Evolutionary conservation across 2,329 filamentous ascomycete species (phyloP), one percentile per base, ranked within the genome.

Genomic region (Purpureocillium takamizusanense): DNA sequence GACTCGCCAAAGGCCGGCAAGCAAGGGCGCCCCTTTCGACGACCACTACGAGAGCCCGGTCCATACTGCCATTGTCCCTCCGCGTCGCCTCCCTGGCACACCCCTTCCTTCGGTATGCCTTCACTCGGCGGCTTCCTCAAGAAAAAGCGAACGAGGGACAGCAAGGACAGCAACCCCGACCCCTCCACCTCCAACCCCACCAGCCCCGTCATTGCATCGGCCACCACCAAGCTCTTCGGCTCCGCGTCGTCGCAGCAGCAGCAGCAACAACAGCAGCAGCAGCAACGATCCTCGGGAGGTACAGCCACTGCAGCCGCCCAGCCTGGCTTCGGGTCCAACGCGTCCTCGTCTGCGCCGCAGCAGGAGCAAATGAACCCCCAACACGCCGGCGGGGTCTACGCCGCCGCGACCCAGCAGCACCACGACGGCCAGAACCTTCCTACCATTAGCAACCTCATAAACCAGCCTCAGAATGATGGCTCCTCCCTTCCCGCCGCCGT

Each of bases 111-210:
- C 14, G 61, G 56, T 57, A 97, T 98, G 92, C 92, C 89, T 81
- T 86, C 78, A 65, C 78, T 95, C 72, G 87, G 86, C 72, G 85
- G 87, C 65, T 88, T 95, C 61, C 79, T 97, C 61, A 95, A 95
- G 78, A 97, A 95, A 78, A 95, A 94, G 77, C 83, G 88, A 78
- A 94, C 88, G 69, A 94, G 88, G 28, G 28, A 30, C 28, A 30
- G 28, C 28, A 30, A 25, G 78, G 88, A 95, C 71, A 84, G 80
- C 59, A 77, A 81, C 59, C 72, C 77, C 60, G 80, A 86, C 60
- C 74, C 74, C 52, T 78, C 80, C 56, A 72, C 79, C 55, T 72
- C 72, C 49, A 83, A 83, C 60, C 72, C 77, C 50, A 73, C 72
- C 48, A 81, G 77, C 54, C 74, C 77, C 43, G 67, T 78, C 52